Percentiles rank a stretch among this genome's conserved stretches.
phyloP scores from a whole-genome alignment of 306 rosid genomes.

The Prunus salicina region DNA sequence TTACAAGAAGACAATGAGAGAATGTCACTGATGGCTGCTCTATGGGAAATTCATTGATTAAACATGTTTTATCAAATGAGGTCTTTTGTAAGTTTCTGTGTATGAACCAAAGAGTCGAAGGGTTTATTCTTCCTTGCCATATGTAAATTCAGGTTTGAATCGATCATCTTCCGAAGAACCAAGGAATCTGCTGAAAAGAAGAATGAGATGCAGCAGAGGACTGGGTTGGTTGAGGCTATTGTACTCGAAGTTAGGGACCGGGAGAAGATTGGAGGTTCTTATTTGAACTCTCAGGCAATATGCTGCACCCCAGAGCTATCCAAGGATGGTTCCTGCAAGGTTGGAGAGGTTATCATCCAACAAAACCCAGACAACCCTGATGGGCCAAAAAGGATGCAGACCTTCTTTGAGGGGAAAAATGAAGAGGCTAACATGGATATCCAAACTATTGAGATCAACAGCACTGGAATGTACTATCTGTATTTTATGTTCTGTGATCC shows the following conservation, averaged over 20 bases:
- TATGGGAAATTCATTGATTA: background rate
- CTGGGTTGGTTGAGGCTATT: conserved; percentile 72
- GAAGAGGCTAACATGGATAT: conserved; percentile 59
- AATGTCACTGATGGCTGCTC: conserved; percentile 1
- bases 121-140: conserved; percentile 20
- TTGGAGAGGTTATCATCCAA: conserved; percentile 69
- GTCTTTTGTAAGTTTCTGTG: background rate
- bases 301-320: conserved; percentile 74
- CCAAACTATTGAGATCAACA: conserved; percentile 48
- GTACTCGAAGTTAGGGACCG: conserved; percentile 55
- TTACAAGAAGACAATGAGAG: background rate
- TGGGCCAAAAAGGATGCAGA: conserved; percentile 61
- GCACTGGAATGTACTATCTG: conserved; percentile 70
- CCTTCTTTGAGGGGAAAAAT: conserved; percentile 56
- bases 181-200: conserved; percentile 51
- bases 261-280: conserved; percentile 63
- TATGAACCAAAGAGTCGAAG: conserved; percentile 12
- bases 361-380: conserved; percentile 40
- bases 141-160: conserved; percentile 55
- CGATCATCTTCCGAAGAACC: conserved; percentile 55
- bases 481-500: conserved; percentile 85
- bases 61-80: conserved; percentile 1
- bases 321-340: conserved; percentile 61
- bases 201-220: conserved; percentile 65
- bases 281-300: conserved; percentile 57